phyloP scores from a whole-genome alignment of 176 grass and related monocot genomes.

The Rhynchospora tenuis region DNA sequence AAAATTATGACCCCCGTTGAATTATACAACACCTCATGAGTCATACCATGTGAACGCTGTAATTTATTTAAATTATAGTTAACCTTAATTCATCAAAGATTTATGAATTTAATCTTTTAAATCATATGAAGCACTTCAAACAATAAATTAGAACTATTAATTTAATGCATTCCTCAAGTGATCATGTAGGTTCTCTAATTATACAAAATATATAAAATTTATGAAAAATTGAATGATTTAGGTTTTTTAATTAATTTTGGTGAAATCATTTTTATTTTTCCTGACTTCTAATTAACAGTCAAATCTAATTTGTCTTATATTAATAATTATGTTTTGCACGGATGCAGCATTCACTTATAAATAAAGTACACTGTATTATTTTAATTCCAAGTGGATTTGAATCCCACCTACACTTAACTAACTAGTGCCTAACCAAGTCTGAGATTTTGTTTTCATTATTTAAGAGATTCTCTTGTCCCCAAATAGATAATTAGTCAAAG shows the following conservation, averaged over 20 bases:
- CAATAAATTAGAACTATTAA: too few species aligned
- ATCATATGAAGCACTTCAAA: not conserved
- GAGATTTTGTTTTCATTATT: slow-evolving; percentile 12
- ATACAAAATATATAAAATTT: too few species aligned
- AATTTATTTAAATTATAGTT: not conserved
- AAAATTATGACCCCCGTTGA: not conserved
- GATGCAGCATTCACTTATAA: not conserved
- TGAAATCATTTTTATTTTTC: not conserved
- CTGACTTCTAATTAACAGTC: not conserved
- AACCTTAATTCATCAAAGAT: not conserved
- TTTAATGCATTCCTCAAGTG: too few species aligned
- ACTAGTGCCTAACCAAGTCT: slow-evolving; percentile 21
- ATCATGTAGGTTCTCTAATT: too few species aligned
- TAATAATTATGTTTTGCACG: not conserved
- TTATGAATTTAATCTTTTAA: not conserved
- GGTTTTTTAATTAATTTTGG: not conserved
- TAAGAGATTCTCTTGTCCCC: slow-evolving; percentile 7
- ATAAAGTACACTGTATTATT: not conserved
- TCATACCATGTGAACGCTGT: not conserved
- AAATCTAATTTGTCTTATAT: not conserved
- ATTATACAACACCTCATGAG: not conserved
- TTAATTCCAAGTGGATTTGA: slow-evolving; percentile 4
- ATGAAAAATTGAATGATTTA: too few species aligned
- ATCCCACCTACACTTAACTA: slow-evolving; percentile 24
- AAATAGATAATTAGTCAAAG: not conserved